A percentile compares a stretch with the other conserved stretches of the same genome.
Conservation (phyloP, 805 yeast genomes). For the Wickerhamiella nectarea region DNA sequence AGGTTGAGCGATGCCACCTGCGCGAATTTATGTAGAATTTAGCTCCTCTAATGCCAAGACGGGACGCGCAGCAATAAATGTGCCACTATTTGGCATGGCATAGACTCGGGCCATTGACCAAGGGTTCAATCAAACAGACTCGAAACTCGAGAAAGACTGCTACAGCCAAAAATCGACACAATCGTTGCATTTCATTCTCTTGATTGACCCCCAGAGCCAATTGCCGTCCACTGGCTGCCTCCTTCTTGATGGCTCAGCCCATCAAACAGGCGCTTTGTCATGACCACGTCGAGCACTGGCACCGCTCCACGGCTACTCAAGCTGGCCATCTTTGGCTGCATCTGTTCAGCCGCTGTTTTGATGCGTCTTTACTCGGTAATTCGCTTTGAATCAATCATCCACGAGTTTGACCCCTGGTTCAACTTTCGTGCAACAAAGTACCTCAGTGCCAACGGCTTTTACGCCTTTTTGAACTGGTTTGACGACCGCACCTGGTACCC, state of each 20-base stretch:
- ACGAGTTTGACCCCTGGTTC: slow-evolving; percentile 60
- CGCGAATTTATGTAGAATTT: too few relatives aligned
- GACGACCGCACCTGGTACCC: slow-evolving; percentile 99
- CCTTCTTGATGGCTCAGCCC: background rate
- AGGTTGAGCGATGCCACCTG: too few relatives aligned
- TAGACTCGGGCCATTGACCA: too few relatives aligned
- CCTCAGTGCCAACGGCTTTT: slow-evolving; percentile 67
- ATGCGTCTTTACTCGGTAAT: slow-evolving; percentile 92
- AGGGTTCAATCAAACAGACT: too few relatives aligned
- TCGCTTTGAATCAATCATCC: slow-evolving; percentile 89
- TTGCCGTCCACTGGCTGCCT: too few relatives aligned
- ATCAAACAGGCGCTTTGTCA: background rate
- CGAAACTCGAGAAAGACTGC: too few relatives aligned
- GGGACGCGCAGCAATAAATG: too few relatives aligned
- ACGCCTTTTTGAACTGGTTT: slow-evolving; percentile 94
- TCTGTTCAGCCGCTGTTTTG: slow-evolving; percentile 85
- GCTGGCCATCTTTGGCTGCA: slow-evolving; percentile 53
- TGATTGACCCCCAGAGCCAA: too few relatives aligned
- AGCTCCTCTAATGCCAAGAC: too few relatives aligned
- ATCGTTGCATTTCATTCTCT: too few relatives aligned
- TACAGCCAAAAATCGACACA: too few relatives aligned
- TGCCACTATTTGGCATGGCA: too few relatives aligned
- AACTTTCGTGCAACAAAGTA: slow-evolving; percentile 93
- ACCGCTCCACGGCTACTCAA: slow-evolving; percentile 32
- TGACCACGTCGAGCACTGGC: slow-evolving; percentile 1